Evolutionary conservation across 2,329 filamentous ascomycete genomes (phyloP), one percentile per base, ranked within the genome.

Genomic region (Pezicula radicicola): DNA sequence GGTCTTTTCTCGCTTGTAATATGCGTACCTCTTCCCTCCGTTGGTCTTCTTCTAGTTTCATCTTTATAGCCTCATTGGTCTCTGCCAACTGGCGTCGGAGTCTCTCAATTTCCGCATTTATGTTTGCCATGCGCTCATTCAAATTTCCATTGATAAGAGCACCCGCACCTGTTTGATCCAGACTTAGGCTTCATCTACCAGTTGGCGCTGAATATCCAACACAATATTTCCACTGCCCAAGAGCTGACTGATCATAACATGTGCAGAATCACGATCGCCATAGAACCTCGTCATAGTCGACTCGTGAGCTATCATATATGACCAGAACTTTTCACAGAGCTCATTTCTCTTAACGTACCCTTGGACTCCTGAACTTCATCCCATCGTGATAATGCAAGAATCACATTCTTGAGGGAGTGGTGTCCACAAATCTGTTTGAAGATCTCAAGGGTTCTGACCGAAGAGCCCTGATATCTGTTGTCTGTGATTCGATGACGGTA

Each of bases 401-500:
- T 55, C 10, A 77, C 71, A 44, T 71, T 68, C 49, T 67, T 61
- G 2, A 76, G 60, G 28, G 64, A 64, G n/a, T 70, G 59, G 9
- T 70, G 60, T 1, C 75, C 75, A 37, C 69, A 73, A 4, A 78
- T 67, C 27, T 72, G 68, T 48, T 68, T 64, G 61, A 77, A 75
- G 68, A 77, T 75, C 15, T 67, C 55, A 1, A 78, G 58, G 53
- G 75, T 76, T 36, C 68, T 64, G n/a, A 66, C 60, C 25, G 66
- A 61, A 27, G 69, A 69, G 47, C 72, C 68, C 4, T 63, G 61
- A 59, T 76, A 66, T 16, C 73, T 66, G 13, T 58, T 64, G 46
- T 74, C 70, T 0, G 64, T 67, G 55, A 78, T 77, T 1, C 67
- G 67, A 50, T 77, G 74, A 6, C 77, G 58, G 58, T 77, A 77